phyloP scores from a whole-genome alignment of 345 rosid genomes.

The Hibiscus mutabilis region DNA sequence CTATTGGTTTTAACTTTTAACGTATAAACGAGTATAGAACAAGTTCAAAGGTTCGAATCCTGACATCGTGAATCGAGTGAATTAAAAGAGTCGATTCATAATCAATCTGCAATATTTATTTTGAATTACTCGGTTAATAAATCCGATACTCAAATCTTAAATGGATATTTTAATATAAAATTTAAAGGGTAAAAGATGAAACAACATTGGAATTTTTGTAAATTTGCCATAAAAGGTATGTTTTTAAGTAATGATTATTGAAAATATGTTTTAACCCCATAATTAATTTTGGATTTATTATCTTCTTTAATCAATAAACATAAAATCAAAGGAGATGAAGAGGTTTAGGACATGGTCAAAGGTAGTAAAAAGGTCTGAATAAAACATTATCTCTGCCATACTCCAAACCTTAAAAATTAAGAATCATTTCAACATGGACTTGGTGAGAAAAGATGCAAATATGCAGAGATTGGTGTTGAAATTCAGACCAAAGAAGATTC shows the following conservation, averaged over 20 bases:
- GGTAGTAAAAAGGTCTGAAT: neutral
- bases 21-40: too few relatives aligned
- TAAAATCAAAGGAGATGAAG: neutral
- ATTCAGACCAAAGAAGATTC: too few relatives aligned
- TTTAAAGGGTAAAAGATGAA: too few relatives aligned
- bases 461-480: neutral
- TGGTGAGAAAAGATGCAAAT: neutral
- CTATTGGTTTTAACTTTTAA: neutral
- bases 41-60: too few relatives aligned
- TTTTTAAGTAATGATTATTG: neutral
- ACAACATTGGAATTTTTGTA: neutral
- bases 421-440: neutral
- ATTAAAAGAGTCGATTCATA: too few relatives aligned
- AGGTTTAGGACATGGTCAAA: constrained; percentile 1
- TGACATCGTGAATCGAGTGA: too few relatives aligned
- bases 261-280: neutral
- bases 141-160: neutral
- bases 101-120: too few relatives aligned
- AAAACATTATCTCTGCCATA: neutral
- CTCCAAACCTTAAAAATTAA: neutral
- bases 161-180: neutral
- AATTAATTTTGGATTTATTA: neutral
- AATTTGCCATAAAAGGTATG: neutral
- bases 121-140: too few relatives aligned
- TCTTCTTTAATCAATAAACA: neutral